A percentile compares a stretch with the other conserved stretches of the same genome.
Evolutionary conservation across 2,329 filamentous ascomycete genomes (phyloP).

Genomic region (Phyllosticta capitalensis): DNA sequence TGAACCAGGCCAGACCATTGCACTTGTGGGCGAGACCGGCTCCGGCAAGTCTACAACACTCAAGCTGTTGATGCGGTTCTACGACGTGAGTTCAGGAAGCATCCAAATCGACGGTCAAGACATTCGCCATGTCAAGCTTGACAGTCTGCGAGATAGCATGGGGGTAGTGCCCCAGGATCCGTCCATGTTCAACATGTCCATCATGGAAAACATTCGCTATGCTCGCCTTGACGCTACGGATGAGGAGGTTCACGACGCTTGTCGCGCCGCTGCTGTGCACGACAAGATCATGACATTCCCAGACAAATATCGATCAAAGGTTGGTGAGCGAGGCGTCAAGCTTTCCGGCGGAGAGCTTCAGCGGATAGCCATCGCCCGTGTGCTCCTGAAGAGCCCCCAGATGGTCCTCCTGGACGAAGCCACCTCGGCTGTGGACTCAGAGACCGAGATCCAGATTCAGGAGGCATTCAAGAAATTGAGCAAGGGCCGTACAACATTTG

Average conservation of each 20-base stretch:
- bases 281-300: conserved; percentile 53
- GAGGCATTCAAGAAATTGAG: conserved; percentile 50
- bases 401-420: conserved; percentile 81
- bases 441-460: conserved; percentile 58
- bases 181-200: conserved; percentile 53
- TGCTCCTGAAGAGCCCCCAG: conserved; percentile 70
- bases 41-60: conserved; percentile 54
- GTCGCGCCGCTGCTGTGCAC: conserved; percentile 53
- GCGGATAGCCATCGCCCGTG: conserved; percentile 59
- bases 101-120: conserved; percentile 52
- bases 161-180: conserved; percentile 58
- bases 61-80: conserved; percentile 52
- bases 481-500: conserved; percentile 54
- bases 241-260: conserved; percentile 51
- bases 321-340: conserved; percentile 31
- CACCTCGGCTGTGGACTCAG: conserved; percentile 75
- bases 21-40: conserved; percentile 53
- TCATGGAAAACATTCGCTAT: conserved; percentile 57
- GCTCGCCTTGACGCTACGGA: conserved; percentile 52
- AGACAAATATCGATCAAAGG: conserved; percentile 30
- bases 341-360: conserved; percentile 59
- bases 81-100: conserved; percentile 45
- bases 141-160: conserved; percentile 48
- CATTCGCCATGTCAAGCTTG: conserved; percentile 48
- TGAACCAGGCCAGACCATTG: conserved; percentile 46